Base-by-base conservation (phyloP, 257 asterid species). In the Coffea canephora region DNA sequence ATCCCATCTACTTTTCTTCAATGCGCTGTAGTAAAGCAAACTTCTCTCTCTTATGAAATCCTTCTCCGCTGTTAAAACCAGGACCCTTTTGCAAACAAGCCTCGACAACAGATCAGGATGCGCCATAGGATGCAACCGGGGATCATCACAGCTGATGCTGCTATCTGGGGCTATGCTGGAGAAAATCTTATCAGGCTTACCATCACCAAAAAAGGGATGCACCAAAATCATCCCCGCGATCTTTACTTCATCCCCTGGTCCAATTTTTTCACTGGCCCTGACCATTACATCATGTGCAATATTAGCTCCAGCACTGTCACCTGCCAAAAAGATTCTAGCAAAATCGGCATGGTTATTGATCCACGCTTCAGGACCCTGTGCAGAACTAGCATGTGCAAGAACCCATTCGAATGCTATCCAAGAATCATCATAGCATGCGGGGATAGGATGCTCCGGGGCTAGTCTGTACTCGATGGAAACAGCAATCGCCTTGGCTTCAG, bases 221-320 rank as follows among this genome's bases (percentile, higher is more conserved):
- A 86, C 16, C 82, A 90, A 55, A 54, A 90, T 72, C 83, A 91
- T 82, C 46, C 90, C 95, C 25, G 83, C 59, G 0, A 89, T 61
- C 34, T 61, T 23, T 8, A 8, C 67, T 2, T 5, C 12, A 8
- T 59, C 31, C 1, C 31, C 12, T 7, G 23, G 66, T 59, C 31
- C 10, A 59, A 5, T 21, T 59, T 7, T 21, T 59, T 19, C 66
- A 7, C 66, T 59, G 23, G 31, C 31, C 31, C 31, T 19, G 4
- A 59, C 66, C 66, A 59, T 59, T 19, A 59, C 66, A 1, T 64
- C 69, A 11, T 10, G 86, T 6, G 90, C 90, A 3, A 93, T 88
- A n/a, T 74, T 90, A 0, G 88, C 96, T 1, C 98, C 97, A 2
- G 97, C 96, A 78, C 97, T 93, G 78, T 93, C 97, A 19, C 98